phyloP scores from a whole-genome alignment of 257 asterid species.

The Solanum chilense region DNA sequence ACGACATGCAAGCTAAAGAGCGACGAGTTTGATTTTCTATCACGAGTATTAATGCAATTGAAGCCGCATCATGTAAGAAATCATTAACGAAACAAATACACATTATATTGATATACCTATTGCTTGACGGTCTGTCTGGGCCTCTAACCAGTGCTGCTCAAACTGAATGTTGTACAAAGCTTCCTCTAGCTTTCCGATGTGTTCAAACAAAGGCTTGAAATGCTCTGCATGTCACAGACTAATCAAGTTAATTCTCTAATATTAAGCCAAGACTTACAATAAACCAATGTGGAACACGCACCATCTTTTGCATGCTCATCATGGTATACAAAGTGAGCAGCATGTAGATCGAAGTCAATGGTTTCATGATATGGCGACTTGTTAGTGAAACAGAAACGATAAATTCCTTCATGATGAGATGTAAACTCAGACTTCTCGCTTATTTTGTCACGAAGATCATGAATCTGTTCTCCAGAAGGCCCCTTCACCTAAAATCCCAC shows the following conservation, averaged over 20 bases:
- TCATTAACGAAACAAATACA: not conserved
- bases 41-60: not conserved
- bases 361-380: constrained; percentile 94
- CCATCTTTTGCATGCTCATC: constrained; percentile 98
- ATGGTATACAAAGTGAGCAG: constrained; percentile 62
- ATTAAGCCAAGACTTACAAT: not conserved
- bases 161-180: constrained; percentile 80
- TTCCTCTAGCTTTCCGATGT: constrained; percentile 85
- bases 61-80: not conserved
- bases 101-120: constrained; percentile 31
- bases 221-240: constrained; percentile 50
- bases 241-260: not conserved
- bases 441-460: constrained; percentile 69
- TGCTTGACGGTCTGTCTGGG: constrained; percentile 42
- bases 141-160: constrained; percentile 34
- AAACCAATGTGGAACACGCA: constrained; percentile 4
- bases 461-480: constrained; percentile 77
- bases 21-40: not conserved
- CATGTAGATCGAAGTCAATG: constrained; percentile 77
- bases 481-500: constrained; percentile 67
- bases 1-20: not conserved
- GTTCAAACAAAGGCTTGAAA: constrained; percentile 87
- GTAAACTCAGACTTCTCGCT: constrained; percentile 82
- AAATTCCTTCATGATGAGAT: constrained; percentile 68
- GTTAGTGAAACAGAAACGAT: constrained; percentile 82